Evolutionary conservation across 306 rosid species (phyloP).

Genomic region (Arachis stenosperma): DNA sequence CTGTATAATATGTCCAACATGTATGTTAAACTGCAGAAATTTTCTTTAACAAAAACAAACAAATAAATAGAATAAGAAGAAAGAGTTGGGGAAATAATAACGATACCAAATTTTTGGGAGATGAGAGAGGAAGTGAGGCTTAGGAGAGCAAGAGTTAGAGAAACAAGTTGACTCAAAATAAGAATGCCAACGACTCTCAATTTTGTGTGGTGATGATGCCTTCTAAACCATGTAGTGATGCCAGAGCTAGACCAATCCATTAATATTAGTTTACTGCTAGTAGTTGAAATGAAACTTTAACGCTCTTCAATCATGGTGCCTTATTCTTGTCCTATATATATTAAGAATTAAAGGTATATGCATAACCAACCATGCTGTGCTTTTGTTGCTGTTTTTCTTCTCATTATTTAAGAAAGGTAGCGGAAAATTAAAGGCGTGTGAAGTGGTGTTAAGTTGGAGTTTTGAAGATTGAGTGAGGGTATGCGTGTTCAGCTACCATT

Average conservation of each 20-base stretch:
- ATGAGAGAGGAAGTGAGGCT: constrained; percentile 68
- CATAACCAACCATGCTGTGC: background rate
- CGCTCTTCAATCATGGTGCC: no score
- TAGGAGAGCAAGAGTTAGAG: constrained; percentile 51
- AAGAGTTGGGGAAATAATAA: constrained; percentile 8
- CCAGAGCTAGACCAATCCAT: constrained; percentile 38
- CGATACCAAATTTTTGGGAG: constrained; percentile 50
- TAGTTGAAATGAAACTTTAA: no score
- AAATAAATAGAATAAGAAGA: background rate
- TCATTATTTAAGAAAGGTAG: background rate
- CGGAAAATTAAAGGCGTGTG: background rate
- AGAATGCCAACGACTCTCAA: constrained; percentile 41
- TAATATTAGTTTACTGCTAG: no score
- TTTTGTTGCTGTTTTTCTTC: background rate
- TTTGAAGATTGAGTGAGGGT: constrained; percentile 2
- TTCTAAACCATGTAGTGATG: constrained; percentile 39
- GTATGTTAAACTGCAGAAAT: background rate
- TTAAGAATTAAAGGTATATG: no score
- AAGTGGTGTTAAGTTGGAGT: background rate
- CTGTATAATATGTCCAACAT: constrained; percentile 37
- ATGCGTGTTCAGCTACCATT: constrained; percentile 29
- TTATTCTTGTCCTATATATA: no score
- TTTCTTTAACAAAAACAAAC: background rate
- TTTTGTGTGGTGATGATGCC: constrained; percentile 2
- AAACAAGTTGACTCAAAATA: constrained; percentile 64